Evolutionary conservation across 2,329 filamentous ascomycete genomes (phyloP), one percentile per base, ranked within the genome.

Genomic region (Aspergillus novoparasiticus): DNA sequence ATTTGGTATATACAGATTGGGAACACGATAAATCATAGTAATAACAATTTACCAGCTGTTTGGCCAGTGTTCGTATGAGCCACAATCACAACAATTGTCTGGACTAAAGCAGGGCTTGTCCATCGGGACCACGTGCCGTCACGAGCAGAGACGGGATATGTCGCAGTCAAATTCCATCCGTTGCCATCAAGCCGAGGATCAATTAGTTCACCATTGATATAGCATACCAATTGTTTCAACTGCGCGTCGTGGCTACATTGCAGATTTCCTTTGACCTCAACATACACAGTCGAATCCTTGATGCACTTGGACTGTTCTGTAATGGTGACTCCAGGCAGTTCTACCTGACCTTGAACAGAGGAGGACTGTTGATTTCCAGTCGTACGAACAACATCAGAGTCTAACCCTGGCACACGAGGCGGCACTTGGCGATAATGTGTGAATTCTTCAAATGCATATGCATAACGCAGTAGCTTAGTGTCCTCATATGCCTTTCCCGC

Each of bases 401-500:
- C 65, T 28, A 75, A 61, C 10, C 36, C 64, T 34, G 71, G 71
- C 2, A 67, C 66, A 51, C 60, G 64, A 32, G 63, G 55, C 2
- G 73, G 71, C 43, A 63, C 23, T 16, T 64, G 34, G 3, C 73
- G 72, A 32, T 59, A 34, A 19, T 68, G 70, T 5, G 69, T 69
- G 4, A 59, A 68, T 48, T 45, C 30, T 58, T 74, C 73, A 51
- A 72, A 75, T 0, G 71, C 70, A 63, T 67, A 73, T 1, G 69
- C 73, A 57, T 72, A 74, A n/a, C 65, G 64, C 6, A 75, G 64
- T 28, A 74, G 59, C 14, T 61, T 64, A 6, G 60, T 69, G 60
- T 87, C 85, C 0, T 79, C 75, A 54, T 83, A 84, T 1, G 82
- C 83, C 39, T 78, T 82, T 0, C 80, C 81, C 0, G 80, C 82